Conservation (phyloP, 345 rosid genomes). For the Populus pruinosa region DNA sequence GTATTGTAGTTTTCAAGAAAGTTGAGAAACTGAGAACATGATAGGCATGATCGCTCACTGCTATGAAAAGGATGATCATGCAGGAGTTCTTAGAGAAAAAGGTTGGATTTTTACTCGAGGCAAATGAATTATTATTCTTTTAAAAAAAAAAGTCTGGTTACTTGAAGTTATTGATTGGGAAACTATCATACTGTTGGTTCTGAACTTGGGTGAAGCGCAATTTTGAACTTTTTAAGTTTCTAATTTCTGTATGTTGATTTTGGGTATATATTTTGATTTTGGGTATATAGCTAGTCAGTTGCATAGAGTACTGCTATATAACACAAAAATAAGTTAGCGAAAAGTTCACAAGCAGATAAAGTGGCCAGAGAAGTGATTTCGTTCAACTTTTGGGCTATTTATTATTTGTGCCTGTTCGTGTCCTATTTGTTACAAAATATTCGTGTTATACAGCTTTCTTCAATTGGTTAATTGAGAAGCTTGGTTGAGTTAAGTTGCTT, state of each 20-base stretch:
- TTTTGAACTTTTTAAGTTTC: neutral
- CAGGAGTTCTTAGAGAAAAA: neutral
- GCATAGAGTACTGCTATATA: neutral
- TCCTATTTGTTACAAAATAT: neutral
- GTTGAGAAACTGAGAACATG: neutral
- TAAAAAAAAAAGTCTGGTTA: neutral
- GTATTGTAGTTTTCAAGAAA: neutral
- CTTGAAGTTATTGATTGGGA: neutral
- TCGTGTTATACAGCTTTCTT: neutral
- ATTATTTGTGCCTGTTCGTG: neutral
- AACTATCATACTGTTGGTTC: neutral
- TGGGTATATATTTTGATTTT: neutral
- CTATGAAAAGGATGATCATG: neutral
- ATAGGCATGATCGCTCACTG: neutral
- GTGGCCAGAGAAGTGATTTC: neutral
- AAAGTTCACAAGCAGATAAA: neutral
- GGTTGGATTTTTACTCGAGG: neutral
- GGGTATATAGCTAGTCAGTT: neutral
- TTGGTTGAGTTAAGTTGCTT: neutral
- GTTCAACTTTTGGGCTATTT: neutral
- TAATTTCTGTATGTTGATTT: neutral
- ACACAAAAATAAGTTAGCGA: neutral
- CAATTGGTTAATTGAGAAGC: neutral
- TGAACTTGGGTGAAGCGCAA: neutral
- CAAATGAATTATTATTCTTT: neutral